Percentiles rank a stretch among this genome's conserved stretches.
These are phyloP conservation scores for Taphrina sp. DNA, from an alignment of 1,139 yeast species.

Conservation along the genomic window DNA sequence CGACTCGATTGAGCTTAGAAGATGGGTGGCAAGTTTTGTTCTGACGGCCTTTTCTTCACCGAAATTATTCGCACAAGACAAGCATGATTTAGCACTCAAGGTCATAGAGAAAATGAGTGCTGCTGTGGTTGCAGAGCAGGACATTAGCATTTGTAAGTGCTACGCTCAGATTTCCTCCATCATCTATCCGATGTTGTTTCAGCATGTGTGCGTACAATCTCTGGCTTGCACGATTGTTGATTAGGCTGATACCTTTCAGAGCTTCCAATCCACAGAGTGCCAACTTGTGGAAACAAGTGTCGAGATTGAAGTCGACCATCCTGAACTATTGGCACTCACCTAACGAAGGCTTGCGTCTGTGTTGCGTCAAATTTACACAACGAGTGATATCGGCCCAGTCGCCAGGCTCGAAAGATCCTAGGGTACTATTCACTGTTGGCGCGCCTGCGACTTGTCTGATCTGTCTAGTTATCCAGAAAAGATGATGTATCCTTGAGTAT, in stretches of 20 bases:
- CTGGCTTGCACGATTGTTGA: neutral
- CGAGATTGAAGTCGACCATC: conserved; percentile 43
- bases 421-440: conserved; percentile 32
- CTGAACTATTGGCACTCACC: conserved; percentile 43
- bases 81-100: conserved; percentile 42
- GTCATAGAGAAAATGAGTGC: conserved; percentile 42
- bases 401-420: conserved; percentile 48
- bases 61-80: conserved; percentile 41
- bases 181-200: conserved; percentile 45
- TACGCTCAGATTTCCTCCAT: conserved; percentile 43
- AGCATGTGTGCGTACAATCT: conserved; percentile 39
- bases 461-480: conserved; percentile 37
- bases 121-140: conserved; percentile 39
- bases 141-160: conserved; percentile 42
- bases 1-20: conserved; percentile 43
- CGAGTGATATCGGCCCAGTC: conserved; percentile 70
- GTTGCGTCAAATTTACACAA: conserved; percentile 69
- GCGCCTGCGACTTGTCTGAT: neutral
- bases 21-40: conserved; percentile 48
- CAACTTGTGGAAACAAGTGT: conserved; percentile 42
- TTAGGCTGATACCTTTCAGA: conserved; percentile 38
- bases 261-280: conserved; percentile 38
- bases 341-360: conserved; percentile 53
- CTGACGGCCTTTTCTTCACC: conserved; percentile 45
- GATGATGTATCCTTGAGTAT: conserved; percentile 57